Base-by-base conservation (phyloP, 2,329 filamentous ascomycete genomes). In the Colletotrichum noveboracense region DNA sequence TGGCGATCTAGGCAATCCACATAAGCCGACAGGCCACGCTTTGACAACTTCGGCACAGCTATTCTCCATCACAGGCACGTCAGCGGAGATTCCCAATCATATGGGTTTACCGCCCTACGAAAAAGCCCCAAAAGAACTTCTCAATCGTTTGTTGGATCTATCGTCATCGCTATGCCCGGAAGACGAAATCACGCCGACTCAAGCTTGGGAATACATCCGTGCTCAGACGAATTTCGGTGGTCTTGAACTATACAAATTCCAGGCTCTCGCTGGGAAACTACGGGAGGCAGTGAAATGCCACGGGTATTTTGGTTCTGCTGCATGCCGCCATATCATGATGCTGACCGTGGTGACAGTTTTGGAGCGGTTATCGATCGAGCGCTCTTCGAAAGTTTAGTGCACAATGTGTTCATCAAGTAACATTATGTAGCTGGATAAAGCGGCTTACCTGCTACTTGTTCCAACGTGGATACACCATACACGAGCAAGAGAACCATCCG, bases 131-230 rank as follows among this genome's bases (percentile, higher is more conserved):
- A 61, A 66, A 1, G 65, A 66, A 0, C 77, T 82, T 6, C 78
- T 83, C 6, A 74, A 80, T 5, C 77, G 78, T 7, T 43, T 83
- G 4, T 69, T 82, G 21, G 75, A 38, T 2, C 79, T 83, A 3
- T 79, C 82, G 2, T 65, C 78, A 2, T 78, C 78, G 2, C 62
- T 83, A 5, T 75, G 74, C 36, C 56, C 67, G 7, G 87, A 82
- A 0, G 83, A 81, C 12, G 85, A 86, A 72, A 78, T 86, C 64
- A 86, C 85, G 6, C 85, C 85, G 1, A 80, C 85, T 10, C 84
- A 86, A 70, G 84, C 83, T 3, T 86, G 85, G 85, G 79, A 82
- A 60, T 74, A 79, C 26, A 80, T 87, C 24, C 82, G 82, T 7
- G 66, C 74, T 6, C 81, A 82, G 66, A 83, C 83, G 0, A 77